Percentiles rank a stretch among this genome's conserved stretches.
These are phyloP conservation scores for Cladorrhinum sp. DNA, from an alignment of 2,329 filamentous ascomycete genomes.

Conservation along the genomic window DNA sequence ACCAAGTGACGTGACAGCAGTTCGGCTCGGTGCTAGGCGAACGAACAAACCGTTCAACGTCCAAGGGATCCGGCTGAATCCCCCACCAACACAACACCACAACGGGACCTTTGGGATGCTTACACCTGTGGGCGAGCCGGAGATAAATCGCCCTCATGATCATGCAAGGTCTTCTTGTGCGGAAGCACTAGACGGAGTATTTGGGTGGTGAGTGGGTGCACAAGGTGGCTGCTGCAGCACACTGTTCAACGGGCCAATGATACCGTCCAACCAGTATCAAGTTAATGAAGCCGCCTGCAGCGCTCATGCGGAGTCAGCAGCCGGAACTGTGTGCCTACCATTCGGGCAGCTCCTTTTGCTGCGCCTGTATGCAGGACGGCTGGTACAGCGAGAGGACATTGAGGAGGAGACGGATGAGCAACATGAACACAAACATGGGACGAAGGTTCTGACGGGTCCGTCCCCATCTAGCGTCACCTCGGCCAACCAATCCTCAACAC, in stretches of 20 bases:
- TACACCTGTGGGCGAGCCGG: constrained; percentile 7
- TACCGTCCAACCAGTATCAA: constrained; percentile 16
- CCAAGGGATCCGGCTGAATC: constrained; percentile 18
- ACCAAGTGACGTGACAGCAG: constrained; percentile 7
- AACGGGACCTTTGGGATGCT: neutral
- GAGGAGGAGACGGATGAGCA: neutral
- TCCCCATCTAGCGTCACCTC: constrained; percentile 16
- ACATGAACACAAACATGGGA: neutral
- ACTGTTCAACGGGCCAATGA: constrained; percentile 18
- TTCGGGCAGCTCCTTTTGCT: no score
- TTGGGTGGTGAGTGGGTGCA: constrained; percentile 11
- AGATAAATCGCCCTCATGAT: constrained; percentile 18
- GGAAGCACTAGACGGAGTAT: neutral
- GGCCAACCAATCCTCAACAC: constrained; percentile 15
- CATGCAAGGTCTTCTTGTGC: constrained; percentile 14
- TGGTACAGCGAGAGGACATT: neutral
- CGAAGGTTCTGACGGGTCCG: no score
- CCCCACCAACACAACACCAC: neutral
- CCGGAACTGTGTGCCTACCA: neutral
- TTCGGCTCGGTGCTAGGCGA: constrained; percentile 9
- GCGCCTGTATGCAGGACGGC: constrained; percentile 14
- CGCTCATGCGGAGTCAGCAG: constrained; percentile 18
- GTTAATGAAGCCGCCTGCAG: constrained; percentile 10
- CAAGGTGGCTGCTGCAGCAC: constrained; percentile 26
- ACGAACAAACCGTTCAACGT: constrained; percentile 15